Evolutionary conservation across 208 protist species (phyloP).

Genomic region (Herpetomonas tarakana): DNA sequence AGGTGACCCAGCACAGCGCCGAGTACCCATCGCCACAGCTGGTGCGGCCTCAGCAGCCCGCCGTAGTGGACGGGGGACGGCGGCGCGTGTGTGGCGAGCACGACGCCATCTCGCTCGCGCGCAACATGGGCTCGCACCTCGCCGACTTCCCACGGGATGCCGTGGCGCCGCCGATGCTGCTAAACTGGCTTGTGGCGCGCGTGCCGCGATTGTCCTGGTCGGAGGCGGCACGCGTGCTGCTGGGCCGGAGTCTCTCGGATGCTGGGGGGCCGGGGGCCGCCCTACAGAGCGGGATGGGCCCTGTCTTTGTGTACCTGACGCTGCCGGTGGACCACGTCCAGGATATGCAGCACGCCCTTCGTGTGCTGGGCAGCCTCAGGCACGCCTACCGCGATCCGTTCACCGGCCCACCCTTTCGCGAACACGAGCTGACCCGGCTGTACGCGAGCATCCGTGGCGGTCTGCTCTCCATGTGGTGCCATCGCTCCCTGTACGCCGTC

Average conservation of each 20-base stretch:
- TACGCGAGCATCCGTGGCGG: constrained; percentile 5
- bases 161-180: constrained; percentile 36
- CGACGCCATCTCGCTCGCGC: constrained; percentile 7
- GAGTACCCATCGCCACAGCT: no score
- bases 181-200: constrained; percentile 36
- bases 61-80: no score
- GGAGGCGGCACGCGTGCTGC: constrained; percentile 19
- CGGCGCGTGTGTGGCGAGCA: not conserved
- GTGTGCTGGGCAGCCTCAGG: constrained; percentile 11
- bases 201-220: constrained; percentile 19
- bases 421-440: not conserved
- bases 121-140: constrained; percentile 15
- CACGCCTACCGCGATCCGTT: not conserved
- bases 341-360: constrained; percentile 3
- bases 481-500: constrained; percentile 10
- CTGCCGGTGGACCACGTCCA: constrained; percentile 11
- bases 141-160: constrained; percentile 13
- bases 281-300: not conserved
- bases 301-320: constrained; percentile 15
- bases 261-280: not conserved
- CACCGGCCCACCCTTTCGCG: not conserved
- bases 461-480: constrained; percentile 11
- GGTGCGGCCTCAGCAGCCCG: no score
- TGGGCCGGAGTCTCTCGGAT: constrained; percentile 2
- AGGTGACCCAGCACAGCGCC: no score